A percentile compares a stretch with the other conserved stretches of the same genome.
Conservation (phyloP, 371 early-diverging fungal genomes). For the Mortierella sp. region DNA sequence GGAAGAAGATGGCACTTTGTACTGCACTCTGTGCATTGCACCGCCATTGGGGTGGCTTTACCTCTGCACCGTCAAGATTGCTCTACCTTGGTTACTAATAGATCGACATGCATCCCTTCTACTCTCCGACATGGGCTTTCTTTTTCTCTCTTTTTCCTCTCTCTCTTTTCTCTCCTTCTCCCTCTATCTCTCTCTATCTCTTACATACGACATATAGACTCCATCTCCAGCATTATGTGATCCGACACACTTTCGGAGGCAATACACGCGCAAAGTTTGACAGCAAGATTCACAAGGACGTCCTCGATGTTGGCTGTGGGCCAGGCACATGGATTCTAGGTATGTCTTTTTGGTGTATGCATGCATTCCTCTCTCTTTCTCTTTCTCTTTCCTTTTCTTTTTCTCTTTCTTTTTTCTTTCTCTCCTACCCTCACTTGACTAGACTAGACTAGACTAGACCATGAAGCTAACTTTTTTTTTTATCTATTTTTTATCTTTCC, state of each 20-base stretch:
- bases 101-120: background rate
- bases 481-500: conserved; percentile 1
- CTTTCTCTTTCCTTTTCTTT: background rate
- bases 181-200: background rate
- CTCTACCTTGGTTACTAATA: no score
- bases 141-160: background rate
- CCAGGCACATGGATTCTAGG: conserved; percentile 69
- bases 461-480: background rate
- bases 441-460: background rate
- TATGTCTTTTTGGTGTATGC: conserved; percentile 2
- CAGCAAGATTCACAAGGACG: conserved; percentile 47
- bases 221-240: conserved; percentile 50
- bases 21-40: no score
- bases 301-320: conserved; percentile 64
- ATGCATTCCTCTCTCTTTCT: background rate
- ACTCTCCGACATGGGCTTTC: background rate
- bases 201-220: conserved; percentile 13
- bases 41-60: no score
- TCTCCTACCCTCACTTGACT: background rate
- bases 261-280: conserved; percentile 53
- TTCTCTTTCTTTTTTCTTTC: background rate
- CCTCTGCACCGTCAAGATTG: no score
- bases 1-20: no score
- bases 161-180: background rate
- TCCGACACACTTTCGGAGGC: conserved; percentile 48